Evolutionary conservation across 1,139 yeast species (phyloP), one percentile per base, ranked within the genome.

Genomic region (Kluyveromyces sp.): DNA sequence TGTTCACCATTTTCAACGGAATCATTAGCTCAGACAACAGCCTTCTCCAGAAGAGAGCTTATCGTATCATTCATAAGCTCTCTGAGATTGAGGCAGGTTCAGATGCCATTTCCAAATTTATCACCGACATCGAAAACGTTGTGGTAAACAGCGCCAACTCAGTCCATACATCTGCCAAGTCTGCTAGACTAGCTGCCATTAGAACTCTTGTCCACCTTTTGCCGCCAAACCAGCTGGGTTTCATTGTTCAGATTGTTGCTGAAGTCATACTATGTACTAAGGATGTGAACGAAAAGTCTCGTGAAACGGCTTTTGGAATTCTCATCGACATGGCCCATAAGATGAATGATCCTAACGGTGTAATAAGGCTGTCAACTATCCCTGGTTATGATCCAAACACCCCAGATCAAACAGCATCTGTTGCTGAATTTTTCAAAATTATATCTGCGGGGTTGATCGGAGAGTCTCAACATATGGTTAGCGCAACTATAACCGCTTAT

Each of bases 361-460:
- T 73, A 2, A 74, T 92, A 46, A 75, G 74, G 47, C 82, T 83
- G 56, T 69, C 81, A 20, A 70, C 73, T 57, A 78, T 85, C 42
- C 81, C 88, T 26, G 87, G 83, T 1, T 77, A 83, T 63, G 89
- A 75, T 42, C 69, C 71, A 13, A 71, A 69, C 16, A 75, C 80
- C 33, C 82, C 83, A 13, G 74, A 76, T 47, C 62, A 59, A 36
- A 51, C 47, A 17, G 95, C 95, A 8, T 72, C 78, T 15, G 71
- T 92, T 49, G 75, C 80, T 38, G 96, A 88, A 65, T 88, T 73
- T 60, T 86, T 92, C 68, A 87, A 94, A 29, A 87, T 92, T 84
- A 83, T 92, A 19, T 80, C 94, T 65, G 98, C 96, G 38, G 99
- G 98, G 67, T 73, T 94, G 53, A 96, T 94, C 31, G 96, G 96